Conservation (phyloP, 768 basidiomycete genomes). For the Russula vinacea region DNA sequence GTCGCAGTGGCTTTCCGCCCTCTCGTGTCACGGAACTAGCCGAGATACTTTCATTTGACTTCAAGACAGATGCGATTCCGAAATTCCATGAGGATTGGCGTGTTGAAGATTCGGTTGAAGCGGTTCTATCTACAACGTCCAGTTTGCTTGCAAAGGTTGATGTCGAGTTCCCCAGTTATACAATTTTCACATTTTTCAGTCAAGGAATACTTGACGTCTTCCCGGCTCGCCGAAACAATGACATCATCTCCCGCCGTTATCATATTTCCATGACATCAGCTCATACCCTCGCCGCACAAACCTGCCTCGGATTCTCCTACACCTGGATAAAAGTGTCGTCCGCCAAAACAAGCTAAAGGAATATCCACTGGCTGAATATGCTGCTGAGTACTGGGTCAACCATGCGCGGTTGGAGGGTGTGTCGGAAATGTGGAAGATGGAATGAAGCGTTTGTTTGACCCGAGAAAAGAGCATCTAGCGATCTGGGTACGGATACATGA, state of each 20-base stretch:
- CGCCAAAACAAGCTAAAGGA: background rate
- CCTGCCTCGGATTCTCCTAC: slow-evolving; percentile 1
- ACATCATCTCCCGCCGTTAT: background rate
- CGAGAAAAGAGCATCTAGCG: background rate
- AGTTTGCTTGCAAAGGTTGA: slow-evolving; percentile 1
- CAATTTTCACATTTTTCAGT: slow-evolving; percentile 14
- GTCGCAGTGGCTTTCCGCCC: slow-evolving; percentile 6
- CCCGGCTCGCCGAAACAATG: background rate
- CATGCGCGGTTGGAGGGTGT: background rate
- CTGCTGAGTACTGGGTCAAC: slow-evolving; percentile 4
- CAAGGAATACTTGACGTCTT: slow-evolving; percentile 6
- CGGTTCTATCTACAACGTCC: background rate
- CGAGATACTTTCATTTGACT: slow-evolving; percentile 2
- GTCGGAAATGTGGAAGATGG: background rate
- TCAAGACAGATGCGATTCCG: background rate
- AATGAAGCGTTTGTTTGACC: background rate
- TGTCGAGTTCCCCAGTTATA: background rate
- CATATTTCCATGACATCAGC: background rate
- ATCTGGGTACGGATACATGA: slow-evolving; percentile 1
- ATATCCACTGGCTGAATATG: slow-evolving; percentile 1
- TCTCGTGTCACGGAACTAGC: background rate
- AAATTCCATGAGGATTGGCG: background rate
- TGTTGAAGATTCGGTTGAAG: background rate
- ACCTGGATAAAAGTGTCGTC: background rate
- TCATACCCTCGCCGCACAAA: background rate